These are phyloP conservation scores for Wickerhamiella vanderwaltii DNA, from an alignment of 805 yeast species.

Conservation along the genomic window DNA sequence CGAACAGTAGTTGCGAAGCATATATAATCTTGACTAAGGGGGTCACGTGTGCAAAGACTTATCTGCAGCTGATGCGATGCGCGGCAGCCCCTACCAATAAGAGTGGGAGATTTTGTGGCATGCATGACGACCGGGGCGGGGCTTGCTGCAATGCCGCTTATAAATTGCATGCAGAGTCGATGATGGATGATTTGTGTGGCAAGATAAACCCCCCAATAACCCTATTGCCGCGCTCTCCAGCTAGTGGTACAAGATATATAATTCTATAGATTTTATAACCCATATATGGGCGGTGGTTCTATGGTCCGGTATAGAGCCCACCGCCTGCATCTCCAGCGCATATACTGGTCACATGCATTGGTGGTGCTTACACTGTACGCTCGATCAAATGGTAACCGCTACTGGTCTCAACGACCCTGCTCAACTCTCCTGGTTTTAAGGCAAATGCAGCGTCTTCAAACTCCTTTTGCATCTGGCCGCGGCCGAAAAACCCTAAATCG, in stretches of 20 bases:
- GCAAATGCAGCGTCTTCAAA: constrained; percentile 82
- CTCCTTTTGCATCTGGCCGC: constrained; percentile 89
- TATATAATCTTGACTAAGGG: constrained; percentile 3
- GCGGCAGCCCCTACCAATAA: not conserved
- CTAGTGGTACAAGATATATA: too few species aligned
- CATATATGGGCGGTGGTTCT: too few species aligned
- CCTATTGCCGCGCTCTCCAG: too few species aligned
- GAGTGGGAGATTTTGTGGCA: constrained; percentile 5
- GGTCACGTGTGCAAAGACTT: not conserved
- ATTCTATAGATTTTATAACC: too few species aligned
- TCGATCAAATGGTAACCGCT: constrained; percentile 85
- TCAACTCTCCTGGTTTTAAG: constrained; percentile 69
- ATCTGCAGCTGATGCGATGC: not conserved
- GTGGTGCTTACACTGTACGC: constrained; percentile 59
- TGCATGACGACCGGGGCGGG: constrained; percentile 1
- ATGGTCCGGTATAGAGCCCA: too few species aligned
- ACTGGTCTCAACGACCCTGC: constrained; percentile 75
- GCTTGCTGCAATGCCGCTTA: too few species aligned
- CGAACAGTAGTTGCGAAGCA: constrained; percentile 8
- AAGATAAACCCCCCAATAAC: too few species aligned
- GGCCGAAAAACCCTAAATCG: constrained; percentile 79
- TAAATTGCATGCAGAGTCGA: too few species aligned
- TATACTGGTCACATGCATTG: too few species aligned
- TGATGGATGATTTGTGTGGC: too few species aligned
- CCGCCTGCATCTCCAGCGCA: too few species aligned